These are phyloP conservation scores for Tilletia setariae DNA, from an alignment of 1,284 basidiomycete genomes.

Conservation along the genomic window DNA sequence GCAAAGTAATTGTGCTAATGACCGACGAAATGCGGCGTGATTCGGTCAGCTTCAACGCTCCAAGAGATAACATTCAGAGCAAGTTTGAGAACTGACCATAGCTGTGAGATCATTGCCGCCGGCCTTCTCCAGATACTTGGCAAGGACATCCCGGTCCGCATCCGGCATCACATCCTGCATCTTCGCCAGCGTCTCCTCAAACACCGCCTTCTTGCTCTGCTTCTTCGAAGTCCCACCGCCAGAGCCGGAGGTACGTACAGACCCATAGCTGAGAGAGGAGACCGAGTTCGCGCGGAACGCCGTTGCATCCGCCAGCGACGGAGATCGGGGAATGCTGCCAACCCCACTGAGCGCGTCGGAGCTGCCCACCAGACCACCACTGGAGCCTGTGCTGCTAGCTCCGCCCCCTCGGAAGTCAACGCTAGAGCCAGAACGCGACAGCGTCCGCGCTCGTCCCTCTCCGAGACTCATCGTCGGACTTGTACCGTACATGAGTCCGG, in stretches of 20 bases:
- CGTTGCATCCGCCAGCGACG: slow-evolving; percentile 13
- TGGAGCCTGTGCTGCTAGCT: background rate
- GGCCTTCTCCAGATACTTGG: slow-evolving; percentile 35
- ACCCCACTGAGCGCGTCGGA: background rate
- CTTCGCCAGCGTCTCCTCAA: slow-evolving; percentile 31
- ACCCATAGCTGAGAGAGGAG: slow-evolving; percentile 3
- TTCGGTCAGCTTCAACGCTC: no score
- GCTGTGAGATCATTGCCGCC: slow-evolving; percentile 41
- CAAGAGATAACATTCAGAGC: background rate
- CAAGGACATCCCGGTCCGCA: slow-evolving; percentile 32
- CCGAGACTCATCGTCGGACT: background rate
- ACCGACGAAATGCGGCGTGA: background rate
- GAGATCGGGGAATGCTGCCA: slow-evolving; percentile 1
- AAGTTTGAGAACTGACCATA: slow-evolving; percentile 21
- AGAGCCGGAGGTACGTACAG: background rate
- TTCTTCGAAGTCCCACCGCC: background rate
- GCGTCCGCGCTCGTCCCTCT: background rate
- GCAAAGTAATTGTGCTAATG: slow-evolving; percentile 13
- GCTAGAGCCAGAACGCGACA: slow-evolving; percentile 7
- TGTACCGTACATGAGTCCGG: background rate
- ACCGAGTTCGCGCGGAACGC: background rate
- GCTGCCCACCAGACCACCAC: background rate
- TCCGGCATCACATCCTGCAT: slow-evolving; percentile 43
- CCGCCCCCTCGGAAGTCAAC: background rate
- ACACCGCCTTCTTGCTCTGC: slow-evolving; percentile 13